These are phyloP conservation scores for Chlamydomonas incerta DNA, from an alignment of 139 green algal genomes.

Conservation along the genomic window DNA sequence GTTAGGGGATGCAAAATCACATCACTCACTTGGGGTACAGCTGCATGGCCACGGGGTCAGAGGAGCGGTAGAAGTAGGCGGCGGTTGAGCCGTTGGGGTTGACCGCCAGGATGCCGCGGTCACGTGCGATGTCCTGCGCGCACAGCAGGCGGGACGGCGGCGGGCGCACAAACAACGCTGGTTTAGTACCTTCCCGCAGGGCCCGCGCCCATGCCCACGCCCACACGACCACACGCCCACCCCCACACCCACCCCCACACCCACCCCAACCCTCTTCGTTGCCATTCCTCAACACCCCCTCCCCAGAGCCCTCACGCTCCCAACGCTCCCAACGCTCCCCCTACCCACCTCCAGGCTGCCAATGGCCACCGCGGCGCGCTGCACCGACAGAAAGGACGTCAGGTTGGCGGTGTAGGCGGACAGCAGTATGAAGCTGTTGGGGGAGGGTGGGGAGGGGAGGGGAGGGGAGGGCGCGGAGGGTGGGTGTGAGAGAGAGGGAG, in stretches of 20 bases:
- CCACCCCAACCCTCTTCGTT: too few species aligned
- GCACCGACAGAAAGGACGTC: slow-evolving; percentile 44
- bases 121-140: slow-evolving; percentile 14
- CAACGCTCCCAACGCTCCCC: too few species aligned
- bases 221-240: too few species aligned
- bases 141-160: not conserved
- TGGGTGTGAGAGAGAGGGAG: too few species aligned
- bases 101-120: not conserved
- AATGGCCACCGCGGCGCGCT: not conserved
- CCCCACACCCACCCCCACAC: too few species aligned
- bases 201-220: too few species aligned
- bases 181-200: not conserved
- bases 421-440: slow-evolving; percentile 46
- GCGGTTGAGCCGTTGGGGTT: slow-evolving; percentile 33
- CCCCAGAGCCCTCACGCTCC: too few species aligned
- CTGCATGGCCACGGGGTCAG: slow-evolving; percentile 11
- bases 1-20: too few species aligned
- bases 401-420: slow-evolving; percentile 53
- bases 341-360: not conserved
- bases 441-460: too few species aligned
- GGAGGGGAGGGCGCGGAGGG: too few species aligned
- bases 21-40: not conserved
- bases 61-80: slow-evolving; percentile 28
- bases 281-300: too few species aligned
- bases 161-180: not conserved